Conservation (phyloP, 1,284 basidiomycete species). For the Cystobasidiaceae sp. region DNA sequence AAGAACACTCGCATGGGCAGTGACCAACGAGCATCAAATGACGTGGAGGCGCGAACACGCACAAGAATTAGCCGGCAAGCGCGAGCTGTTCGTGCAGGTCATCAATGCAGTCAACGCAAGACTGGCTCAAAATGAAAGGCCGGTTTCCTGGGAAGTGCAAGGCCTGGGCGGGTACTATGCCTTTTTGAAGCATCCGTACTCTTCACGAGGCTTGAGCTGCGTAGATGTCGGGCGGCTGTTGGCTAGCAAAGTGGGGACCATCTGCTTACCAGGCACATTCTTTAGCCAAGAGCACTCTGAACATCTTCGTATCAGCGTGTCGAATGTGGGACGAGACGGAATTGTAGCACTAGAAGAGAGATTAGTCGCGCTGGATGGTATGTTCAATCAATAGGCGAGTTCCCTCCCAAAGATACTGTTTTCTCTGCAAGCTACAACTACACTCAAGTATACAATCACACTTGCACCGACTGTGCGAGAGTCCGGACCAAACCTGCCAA, state of each 20-base stretch:
- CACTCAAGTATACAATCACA: not conserved
- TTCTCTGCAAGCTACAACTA: conserved; percentile 5
- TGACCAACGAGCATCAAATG: conserved; percentile 27
- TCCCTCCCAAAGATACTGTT: not conserved
- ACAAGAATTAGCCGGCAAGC: conserved; percentile 55
- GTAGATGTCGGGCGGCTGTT: conserved; percentile 58
- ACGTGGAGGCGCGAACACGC: conserved; percentile 54
- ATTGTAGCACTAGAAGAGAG: conserved; percentile 12
- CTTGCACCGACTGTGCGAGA: conserved; percentile 21
- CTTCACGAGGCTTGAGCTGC: conserved; percentile 42
- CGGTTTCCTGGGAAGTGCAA: conserved; percentile 44
- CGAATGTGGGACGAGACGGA: conserved; percentile 8
- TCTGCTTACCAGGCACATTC: conserved; percentile 64
- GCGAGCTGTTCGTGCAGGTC: conserved; percentile 55
- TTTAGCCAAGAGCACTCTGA: conserved; percentile 50
- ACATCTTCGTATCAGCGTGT: conserved; percentile 21
- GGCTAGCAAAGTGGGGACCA: conserved; percentile 60
- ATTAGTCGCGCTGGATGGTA: not conserved
- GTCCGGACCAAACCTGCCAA: conserved; percentile 15
- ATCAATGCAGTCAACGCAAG: conserved; percentile 45
- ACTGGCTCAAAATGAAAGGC: conserved; percentile 37
- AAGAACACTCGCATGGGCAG: conserved; percentile 54
- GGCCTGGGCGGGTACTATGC: conserved; percentile 46
- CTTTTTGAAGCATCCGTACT: conserved; percentile 58
- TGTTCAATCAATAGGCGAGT: not conserved